Conservation (phyloP, 1,139 yeast species). For the Hansenula sp. region DNA sequence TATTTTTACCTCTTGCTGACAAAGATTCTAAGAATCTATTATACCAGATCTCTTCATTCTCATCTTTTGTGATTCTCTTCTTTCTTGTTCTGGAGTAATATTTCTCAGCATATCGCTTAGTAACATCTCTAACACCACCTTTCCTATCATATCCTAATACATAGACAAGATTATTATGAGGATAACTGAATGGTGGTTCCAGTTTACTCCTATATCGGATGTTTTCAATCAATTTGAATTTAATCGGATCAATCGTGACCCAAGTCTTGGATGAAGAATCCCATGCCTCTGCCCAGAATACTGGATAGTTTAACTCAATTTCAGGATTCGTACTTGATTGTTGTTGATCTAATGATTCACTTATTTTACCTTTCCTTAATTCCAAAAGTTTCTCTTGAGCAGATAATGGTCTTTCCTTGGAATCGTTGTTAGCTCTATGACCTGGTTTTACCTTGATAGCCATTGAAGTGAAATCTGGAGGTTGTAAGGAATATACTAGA, state of each 20-base stretch:
- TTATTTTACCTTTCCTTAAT: constrained; percentile 13
- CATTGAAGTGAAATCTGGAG: constrained; percentile 69
- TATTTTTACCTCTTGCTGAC: constrained; percentile 32
- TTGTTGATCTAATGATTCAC: neutral
- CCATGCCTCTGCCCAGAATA: constrained; percentile 96
- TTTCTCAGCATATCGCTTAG: constrained; percentile 71
- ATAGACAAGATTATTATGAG: constrained; percentile 61
- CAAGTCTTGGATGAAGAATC: constrained; percentile 67
- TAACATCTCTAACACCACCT: constrained; percentile 74
- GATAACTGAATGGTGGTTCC: constrained; percentile 71
- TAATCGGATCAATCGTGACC: constrained; percentile 84
- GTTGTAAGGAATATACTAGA: constrained; percentile 78
- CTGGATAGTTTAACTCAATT: constrained; percentile 46
- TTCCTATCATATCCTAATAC: constrained; percentile 70
- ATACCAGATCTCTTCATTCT: constrained; percentile 62
- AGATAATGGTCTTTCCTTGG: constrained; percentile 2
- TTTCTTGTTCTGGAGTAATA: constrained; percentile 74
- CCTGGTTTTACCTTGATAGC: constrained; percentile 10
- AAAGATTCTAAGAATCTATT: constrained; percentile 25
- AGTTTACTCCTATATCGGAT: constrained; percentile 55
- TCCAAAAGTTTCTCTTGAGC: constrained; percentile 13
- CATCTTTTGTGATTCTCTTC: constrained; percentile 62
- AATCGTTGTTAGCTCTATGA: neutral
- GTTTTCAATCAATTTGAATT: constrained; percentile 63
- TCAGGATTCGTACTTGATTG: constrained; percentile 13